Evolutionary conservation across 176 grass and related monocot genomes (phyloP).

Genomic region (Olyra latifolia): DNA sequence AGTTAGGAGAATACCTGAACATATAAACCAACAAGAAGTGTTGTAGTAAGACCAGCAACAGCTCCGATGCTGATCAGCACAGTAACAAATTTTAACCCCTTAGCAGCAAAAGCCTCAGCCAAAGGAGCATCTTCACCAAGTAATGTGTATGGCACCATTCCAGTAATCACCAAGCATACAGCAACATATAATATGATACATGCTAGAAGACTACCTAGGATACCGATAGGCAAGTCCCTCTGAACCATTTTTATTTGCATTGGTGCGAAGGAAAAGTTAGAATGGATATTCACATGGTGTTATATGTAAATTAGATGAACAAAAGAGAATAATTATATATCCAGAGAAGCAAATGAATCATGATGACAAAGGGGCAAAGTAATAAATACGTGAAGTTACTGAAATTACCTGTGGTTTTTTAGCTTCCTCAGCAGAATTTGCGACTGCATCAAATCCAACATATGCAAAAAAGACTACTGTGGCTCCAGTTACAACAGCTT

Average conservation of each 20-base stretch:
- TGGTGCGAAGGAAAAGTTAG: slow-evolving; percentile 32
- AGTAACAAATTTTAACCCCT: slow-evolving; percentile 84
- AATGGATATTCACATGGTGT: background rate
- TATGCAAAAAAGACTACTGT: slow-evolving; percentile 98
- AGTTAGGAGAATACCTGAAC: slow-evolving; percentile 72
- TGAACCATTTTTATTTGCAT: slow-evolving; percentile 35
- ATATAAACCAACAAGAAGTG: slow-evolving; percentile 95
- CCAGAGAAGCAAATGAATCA: background rate
- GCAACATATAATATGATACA: slow-evolving; percentile 82
- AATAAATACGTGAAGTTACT: slow-evolving; percentile 9
- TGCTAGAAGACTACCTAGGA: slow-evolving; percentile 81
- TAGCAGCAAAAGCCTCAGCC: slow-evolving; percentile 90
- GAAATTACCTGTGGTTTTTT: slow-evolving; percentile 77
- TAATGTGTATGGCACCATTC: slow-evolving; percentile 89
- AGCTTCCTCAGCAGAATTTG: slow-evolving; percentile 98
- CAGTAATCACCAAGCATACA: slow-evolving; percentile 97
- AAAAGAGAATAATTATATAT: background rate
- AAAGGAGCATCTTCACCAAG: slow-evolving; percentile 89
- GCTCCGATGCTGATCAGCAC: slow-evolving; percentile 91
- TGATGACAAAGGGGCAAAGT: background rate
- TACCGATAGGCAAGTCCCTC: slow-evolving; percentile 89
- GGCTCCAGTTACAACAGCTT: slow-evolving; percentile 86
- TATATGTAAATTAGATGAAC: background rate
- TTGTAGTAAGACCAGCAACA: slow-evolving; percentile 91
- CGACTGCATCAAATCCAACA: slow-evolving; percentile 97